These are phyloP conservation scores for Suhomyces maxii DNA, from an alignment of 1,139 yeast genomes.

Conservation along the genomic window DNA sequence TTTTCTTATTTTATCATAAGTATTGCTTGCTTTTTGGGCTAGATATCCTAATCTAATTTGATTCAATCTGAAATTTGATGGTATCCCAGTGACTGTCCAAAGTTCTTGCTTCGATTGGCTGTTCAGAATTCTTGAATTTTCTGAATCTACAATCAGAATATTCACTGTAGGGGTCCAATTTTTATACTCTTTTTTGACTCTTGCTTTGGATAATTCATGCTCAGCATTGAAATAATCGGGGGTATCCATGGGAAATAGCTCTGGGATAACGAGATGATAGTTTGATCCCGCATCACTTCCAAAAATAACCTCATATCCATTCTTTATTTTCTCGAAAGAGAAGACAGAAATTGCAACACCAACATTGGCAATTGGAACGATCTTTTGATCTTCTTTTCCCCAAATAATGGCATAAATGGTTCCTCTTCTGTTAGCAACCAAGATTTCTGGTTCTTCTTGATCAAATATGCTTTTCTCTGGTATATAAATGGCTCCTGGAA, in stretches of 20 bases:
- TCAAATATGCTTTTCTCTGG: constrained; percentile 21
- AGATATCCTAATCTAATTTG: constrained; percentile 41
- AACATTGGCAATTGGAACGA: constrained; percentile 27
- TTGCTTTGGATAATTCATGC: constrained; percentile 11
- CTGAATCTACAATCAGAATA: constrained; percentile 34
- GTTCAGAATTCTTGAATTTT: constrained; percentile 17
- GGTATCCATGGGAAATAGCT: constrained; percentile 7
- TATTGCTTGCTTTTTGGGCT: constrained; percentile 22
- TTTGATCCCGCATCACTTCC: constrained; percentile 40
- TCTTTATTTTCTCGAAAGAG: constrained; percentile 23
- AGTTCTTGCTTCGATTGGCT: constrained; percentile 36
- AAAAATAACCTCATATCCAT: constrained; percentile 27
- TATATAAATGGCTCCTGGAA: constrained; percentile 41
- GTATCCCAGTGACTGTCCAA: constrained; percentile 50
- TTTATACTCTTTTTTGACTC: constrained; percentile 28
- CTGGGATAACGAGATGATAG: constrained; percentile 26
- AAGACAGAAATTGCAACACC: constrained; percentile 37
- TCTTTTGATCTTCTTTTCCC: constrained; percentile 1
- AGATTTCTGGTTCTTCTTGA: constrained; percentile 30
- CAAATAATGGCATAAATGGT: constrained; percentile 32
- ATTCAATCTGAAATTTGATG: constrained; percentile 38
- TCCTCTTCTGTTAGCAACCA: constrained; percentile 46
- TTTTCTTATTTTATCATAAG: constrained; percentile 33
- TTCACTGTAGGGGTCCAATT: constrained; percentile 56
- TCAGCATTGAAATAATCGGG: constrained; percentile 10